phyloP scores from a whole-genome alignment of 495 filamentous ascomycete species.

The Lasiosphaeria miniovina region DNA sequence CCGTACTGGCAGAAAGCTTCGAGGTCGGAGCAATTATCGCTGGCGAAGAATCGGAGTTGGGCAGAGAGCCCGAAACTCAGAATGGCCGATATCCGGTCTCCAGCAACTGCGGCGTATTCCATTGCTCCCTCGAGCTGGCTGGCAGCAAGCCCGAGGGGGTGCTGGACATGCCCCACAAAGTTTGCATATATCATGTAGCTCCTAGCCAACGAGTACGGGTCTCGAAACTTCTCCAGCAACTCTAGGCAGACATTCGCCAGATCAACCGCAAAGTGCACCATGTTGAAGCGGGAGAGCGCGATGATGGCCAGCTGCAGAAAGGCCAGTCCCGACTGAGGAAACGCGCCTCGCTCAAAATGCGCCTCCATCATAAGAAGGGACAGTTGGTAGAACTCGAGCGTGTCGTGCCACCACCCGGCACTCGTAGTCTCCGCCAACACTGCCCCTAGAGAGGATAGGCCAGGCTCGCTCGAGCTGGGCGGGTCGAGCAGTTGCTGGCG shows the following conservation, averaged over 20 bases:
- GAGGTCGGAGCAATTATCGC: slow-evolving; percentile 71
- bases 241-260: slow-evolving; percentile 62
- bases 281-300: slow-evolving; percentile 67
- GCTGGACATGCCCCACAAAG: slow-evolving; percentile 70
- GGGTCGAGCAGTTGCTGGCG: slow-evolving; percentile 52
- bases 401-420: slow-evolving; percentile 81
- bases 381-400: slow-evolving; percentile 71
- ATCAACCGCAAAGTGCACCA: slow-evolving; percentile 63
- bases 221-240: slow-evolving; percentile 62
- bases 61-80: slow-evolving; percentile 71
- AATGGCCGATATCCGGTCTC: slow-evolving; percentile 72
- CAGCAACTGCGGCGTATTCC: slow-evolving; percentile 66
- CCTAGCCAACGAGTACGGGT: slow-evolving; percentile 66
- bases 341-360: slow-evolving; percentile 61
- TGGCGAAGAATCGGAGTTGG: slow-evolving; percentile 66
- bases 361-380: slow-evolving; percentile 67
- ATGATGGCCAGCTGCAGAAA: slow-evolving; percentile 75
- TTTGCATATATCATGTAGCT: slow-evolving; percentile 69
- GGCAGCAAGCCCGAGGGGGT: slow-evolving; percentile 58
- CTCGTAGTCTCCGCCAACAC: slow-evolving; percentile 74
- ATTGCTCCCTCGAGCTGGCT: slow-evolving; percentile 63
- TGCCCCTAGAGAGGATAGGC: slow-evolving; percentile 63
- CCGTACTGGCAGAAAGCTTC: slow-evolving; percentile 71
- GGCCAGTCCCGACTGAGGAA: slow-evolving; percentile 71
- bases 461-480: slow-evolving; percentile 49